Evolutionary conservation across 257 asterid species (phyloP).

Genomic region (Capsicum chinense): DNA sequence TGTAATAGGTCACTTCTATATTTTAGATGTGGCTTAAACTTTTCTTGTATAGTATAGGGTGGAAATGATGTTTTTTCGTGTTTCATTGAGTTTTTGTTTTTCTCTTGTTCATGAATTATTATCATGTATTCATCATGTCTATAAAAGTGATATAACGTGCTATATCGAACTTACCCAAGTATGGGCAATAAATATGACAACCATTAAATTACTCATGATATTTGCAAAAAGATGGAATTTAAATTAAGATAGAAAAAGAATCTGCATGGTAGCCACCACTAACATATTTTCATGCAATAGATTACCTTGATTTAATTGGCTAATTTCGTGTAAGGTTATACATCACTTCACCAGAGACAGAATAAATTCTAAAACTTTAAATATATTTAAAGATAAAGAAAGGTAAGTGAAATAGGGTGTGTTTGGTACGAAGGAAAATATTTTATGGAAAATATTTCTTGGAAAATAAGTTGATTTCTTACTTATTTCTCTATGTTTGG

Average conservation of each 20-base stretch:
- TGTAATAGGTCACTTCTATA: too few species aligned
- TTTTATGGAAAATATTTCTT: too few species aligned
- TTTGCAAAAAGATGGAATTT: neutral
- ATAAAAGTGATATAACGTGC: neutral
- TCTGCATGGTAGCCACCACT: neutral
- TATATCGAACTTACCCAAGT: neutral
- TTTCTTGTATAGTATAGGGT: too few species aligned
- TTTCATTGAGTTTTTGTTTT: too few species aligned
- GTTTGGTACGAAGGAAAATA: too few species aligned
- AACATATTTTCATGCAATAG: neutral
- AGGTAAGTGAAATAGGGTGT: neutral
- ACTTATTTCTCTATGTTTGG: too few species aligned
- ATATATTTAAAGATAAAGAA: neutral
- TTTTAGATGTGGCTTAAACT: too few species aligned
- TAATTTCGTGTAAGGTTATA: neutral
- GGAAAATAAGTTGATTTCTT: too few species aligned
- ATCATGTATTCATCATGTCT: neutral
- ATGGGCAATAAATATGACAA: neutral
- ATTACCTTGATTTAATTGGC: neutral
- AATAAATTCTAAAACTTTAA: neutral
- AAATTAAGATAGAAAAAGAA: neutral
- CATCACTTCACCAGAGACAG: neutral
- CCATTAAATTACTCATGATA: neutral
- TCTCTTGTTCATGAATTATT: neutral
- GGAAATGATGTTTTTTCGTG: too few species aligned